These are phyloP conservation scores for Penicillium coprophilum DNA, from an alignment of 495 filamentous ascomycete genomes.

Conservation along the genomic window DNA sequence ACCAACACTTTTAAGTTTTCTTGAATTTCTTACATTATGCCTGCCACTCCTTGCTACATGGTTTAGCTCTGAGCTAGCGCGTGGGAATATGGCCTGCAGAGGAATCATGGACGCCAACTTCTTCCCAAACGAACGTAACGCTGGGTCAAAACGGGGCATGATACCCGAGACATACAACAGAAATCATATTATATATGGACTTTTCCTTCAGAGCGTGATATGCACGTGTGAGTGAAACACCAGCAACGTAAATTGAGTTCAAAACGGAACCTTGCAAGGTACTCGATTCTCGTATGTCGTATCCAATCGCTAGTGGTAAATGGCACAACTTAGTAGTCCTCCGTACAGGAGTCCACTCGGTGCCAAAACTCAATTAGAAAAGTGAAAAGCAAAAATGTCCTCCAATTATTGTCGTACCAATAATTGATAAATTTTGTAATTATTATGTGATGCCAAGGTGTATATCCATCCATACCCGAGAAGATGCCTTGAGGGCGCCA, in stretches of 20 bases:
- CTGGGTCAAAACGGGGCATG: not conserved
- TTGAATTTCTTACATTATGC: not conserved
- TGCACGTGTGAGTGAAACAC: not conserved
- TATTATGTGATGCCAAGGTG: conserved; percentile 6
- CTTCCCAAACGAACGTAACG: not conserved
- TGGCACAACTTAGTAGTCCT: too few species aligned
- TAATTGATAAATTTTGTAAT: not conserved
- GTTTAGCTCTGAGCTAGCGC: not conserved
- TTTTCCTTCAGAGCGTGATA: not conserved
- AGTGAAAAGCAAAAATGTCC: not conserved
- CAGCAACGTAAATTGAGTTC: not conserved
- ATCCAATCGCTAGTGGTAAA: not conserved
- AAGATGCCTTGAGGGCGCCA: not conserved
- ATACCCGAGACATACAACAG: not conserved
- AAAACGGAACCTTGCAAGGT: not conserved
- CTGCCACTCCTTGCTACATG: not conserved
- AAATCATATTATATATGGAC: not conserved
- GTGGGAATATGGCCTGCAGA: not conserved
- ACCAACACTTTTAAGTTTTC: not conserved
- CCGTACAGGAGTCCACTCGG: too few species aligned
- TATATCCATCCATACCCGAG: not conserved
- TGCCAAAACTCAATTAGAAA: not conserved
- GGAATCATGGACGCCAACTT: not conserved
- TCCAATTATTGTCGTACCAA: not conserved
- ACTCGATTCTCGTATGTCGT: not conserved